These are phyloP conservation scores for Onygena corvina DNA, from an alignment of 2,329 filamentous ascomycete species.

Conservation along the genomic window DNA sequence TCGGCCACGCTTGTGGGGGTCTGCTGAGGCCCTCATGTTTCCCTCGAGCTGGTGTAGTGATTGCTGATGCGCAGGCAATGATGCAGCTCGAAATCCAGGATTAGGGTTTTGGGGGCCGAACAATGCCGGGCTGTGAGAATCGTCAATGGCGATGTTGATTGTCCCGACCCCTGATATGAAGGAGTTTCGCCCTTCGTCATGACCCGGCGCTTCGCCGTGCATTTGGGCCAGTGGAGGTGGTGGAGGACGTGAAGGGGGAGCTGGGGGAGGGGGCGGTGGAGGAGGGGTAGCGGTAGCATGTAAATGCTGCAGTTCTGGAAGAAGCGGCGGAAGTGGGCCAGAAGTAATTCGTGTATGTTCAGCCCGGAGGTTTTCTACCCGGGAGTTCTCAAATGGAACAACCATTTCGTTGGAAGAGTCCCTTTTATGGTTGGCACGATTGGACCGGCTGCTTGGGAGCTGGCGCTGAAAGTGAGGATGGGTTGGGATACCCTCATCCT, in stretches of 20 bases:
- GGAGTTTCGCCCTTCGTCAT: slow-evolving; percentile 19
- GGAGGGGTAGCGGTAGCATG: slow-evolving; percentile 43
- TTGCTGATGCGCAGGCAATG: slow-evolving; percentile 16
- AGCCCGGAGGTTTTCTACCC: slow-evolving; percentile 11
- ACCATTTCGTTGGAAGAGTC: slow-evolving; percentile 9
- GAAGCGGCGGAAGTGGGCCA: slow-evolving; percentile 35
- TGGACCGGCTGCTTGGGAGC: slow-evolving; percentile 30
- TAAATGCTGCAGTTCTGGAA: slow-evolving; percentile 52
- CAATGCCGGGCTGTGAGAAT: slow-evolving; percentile 12
- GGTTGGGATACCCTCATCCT: slow-evolving; percentile 25
- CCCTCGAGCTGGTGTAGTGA: slow-evolving; percentile 22
- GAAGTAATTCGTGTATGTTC: slow-evolving; percentile 9
- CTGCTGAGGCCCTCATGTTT: slow-evolving; percentile 29
- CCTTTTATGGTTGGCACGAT: slow-evolving; percentile 12
- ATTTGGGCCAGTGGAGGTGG: background rate
- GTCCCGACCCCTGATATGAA: slow-evolving; percentile 29
- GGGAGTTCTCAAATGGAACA: slow-evolving; percentile 10
- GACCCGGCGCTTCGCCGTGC: background rate
- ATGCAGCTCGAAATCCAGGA: slow-evolving; percentile 23
- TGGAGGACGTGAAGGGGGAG: background rate
- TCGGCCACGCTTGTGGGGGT: slow-evolving; percentile 39
- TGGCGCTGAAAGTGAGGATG: slow-evolving; percentile 32
- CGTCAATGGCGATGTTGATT: slow-evolving; percentile 33
- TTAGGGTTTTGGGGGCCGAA: background rate
- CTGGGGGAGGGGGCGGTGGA: slow-evolving; percentile 22